Base-by-base conservation (phyloP, 495 filamentous ascomycete genomes). In the Ascodesmis nigricans region DNA sequence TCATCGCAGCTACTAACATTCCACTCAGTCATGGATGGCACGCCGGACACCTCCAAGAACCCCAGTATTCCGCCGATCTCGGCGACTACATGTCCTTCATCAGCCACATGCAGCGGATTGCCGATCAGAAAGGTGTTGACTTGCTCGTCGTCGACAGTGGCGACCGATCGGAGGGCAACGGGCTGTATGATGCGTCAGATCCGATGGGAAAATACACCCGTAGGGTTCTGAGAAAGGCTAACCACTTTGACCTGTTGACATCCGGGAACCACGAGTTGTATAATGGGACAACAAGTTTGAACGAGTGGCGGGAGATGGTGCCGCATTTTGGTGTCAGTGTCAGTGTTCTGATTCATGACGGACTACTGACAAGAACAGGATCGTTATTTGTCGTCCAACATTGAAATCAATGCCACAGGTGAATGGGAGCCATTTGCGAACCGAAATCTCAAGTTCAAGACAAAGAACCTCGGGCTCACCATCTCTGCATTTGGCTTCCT, bases 251-350 rank as follows among this genome's bases (percentile, higher is more conserved):
- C 55, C 56, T 90, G 23, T 60, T 97, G 16, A 83, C 77, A 23
- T 74, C 77, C 3, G 87, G 87, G 28, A 97, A 97, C 49, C 87
- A 97, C 56, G 87, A 97, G 58, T 64, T 97, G 23, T 97, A 97
- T 59, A 69, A 81, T 43, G 57, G 61, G 34, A 67, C 67, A 29
- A 78, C 81, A 1, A 75, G 81, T 4, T 63, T 72, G 16, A 61
- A 69, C 24, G 87, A 97, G 47, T 78, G 79, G 49, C 53, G 63
- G 21, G 62, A 60, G 31, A 90, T 79, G 1, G 75, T 91, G 1
- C 78, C 78, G 1, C 70, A 75, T 51, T 92, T 78, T 21, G 27
- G 27, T 16, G n/a, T n/a, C n/a, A n/a, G n/a, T 25, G 11, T 11
- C 6, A 25, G 23, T 11, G 23, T 7, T 7, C 6, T 25, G 6